Base-by-base conservation (phyloP, 805 yeast genomes). In the Saccharomyces kudriavzevii region DNA sequence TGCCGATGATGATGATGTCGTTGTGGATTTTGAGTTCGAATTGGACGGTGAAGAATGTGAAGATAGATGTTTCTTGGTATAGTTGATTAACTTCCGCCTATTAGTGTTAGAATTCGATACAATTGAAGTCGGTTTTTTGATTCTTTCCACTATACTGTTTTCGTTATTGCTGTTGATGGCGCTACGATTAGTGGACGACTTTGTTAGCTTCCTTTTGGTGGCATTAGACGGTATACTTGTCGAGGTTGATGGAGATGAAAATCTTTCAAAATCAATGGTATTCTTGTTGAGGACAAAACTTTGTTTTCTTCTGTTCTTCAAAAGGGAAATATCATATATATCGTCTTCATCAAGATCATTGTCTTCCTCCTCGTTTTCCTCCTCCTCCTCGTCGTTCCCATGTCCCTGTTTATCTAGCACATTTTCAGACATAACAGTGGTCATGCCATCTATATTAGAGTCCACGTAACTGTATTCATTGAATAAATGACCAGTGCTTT, bases 301-400 rank as follows among this genome's bases (percentile, higher is more conserved):
- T 40, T 54, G 52, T 45, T 56, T 57, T 46, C 62, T 49, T 45
- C 47, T 51, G 43, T 46, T 52, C 35, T 30, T 28, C 27, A 25
- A 50, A 40, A 13, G 59, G 54, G 17, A 54, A 52, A 40, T 47
- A 47, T 62, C 59, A 47, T 58, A 58, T 29, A 61, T 45, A 31
- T 60, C 61, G 46, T 63, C 67, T 28, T 59, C 65, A 17, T 52
- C 60, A 20, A 62, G 52, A 45, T 56, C 49, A 40, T 58, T 54
- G 26, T 53, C 54, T 30, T 56, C 56, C 4, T 57, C 57, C 24
- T 54, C 54, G 20, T 11, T 11, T 28, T 56, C 56, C 8, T 56
- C 56, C 17, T 59, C 63, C 14, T 50, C 55, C 17, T 56, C 56
- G 17, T 40, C 49, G 28, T 54, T 52, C 24, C 25, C 49, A 13